Base-by-base conservation (phyloP, 257 asterid species). In the Przewalskia tangutica region DNA sequence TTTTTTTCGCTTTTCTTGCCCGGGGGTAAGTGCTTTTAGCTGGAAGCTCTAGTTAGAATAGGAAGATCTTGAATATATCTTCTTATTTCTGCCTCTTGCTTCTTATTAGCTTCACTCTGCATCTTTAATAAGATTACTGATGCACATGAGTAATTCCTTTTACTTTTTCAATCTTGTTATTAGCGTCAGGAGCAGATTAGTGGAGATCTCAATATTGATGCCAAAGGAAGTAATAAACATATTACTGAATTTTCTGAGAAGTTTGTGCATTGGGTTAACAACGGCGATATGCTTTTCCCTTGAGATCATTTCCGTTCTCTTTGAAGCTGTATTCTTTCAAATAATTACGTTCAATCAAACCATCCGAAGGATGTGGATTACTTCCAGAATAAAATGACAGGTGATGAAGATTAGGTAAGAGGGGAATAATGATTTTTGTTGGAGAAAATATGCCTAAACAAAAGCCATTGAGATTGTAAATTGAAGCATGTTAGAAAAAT, bases 281-380 rank as follows among this genome's bases (percentile, higher is more conserved):
- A 88, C 17, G 97, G 91, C 42, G 85, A 87, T 71, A 77, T 87
- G 86, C 88, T 89, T 58, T 91, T 90, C 79, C 92, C 87, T 77
- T 90, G 89, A 92, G 60, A 81, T 59, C 59, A 53, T 17, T 23
- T 4, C 38, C 42, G 42, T 70, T 71, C 62, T 83, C 42, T 36
- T 51, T 12, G 80, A 77, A 60, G 18, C 73, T 86, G 64, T 63
- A 54, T 77, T 64, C 67, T 38, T 40, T 62, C 73, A 75, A 48
- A 17, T 86, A 83, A 17, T 86, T 78, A 54, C 65, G 80, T 84
- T 82, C 77, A 81, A 77, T 23, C 84, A 77, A 38, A 87, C 66
- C 91, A 83, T 90, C 97, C 94, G 84, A 94, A 90, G 97, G 96
- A 86, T 90, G 94, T 77, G 86, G 82, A 82, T 80, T 79, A 77